These are phyloP conservation scores for Papiliotrema nemorosa DNA, from an alignment of 1,284 basidiomycete species.

Conservation along the genomic window DNA sequence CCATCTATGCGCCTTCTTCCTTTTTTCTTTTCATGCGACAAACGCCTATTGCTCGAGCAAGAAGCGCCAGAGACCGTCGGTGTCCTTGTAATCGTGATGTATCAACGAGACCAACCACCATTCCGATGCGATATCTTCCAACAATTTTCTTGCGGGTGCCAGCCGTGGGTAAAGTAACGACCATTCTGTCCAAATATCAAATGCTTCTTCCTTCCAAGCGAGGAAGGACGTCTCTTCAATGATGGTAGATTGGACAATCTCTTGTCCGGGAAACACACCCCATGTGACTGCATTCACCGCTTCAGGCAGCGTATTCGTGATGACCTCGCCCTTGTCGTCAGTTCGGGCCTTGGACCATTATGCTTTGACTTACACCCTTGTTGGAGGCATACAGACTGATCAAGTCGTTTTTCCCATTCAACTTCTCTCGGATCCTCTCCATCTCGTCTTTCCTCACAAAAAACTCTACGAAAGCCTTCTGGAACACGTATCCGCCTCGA, in stretches of 20 bases:
- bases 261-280: slow-evolving; percentile 98
- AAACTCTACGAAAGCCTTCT: slow-evolving; percentile 97
- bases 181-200: slow-evolving; percentile 95
- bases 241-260: slow-evolving; percentile 96
- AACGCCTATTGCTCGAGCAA: slow-evolving; percentile 52
- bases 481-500: slow-evolving; percentile 85
- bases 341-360: background rate
- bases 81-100: slow-evolving; percentile 87
- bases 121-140: slow-evolving; percentile 67
- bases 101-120: slow-evolving; percentile 92
- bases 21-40: background rate
- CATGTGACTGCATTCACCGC: slow-evolving; percentile 98
- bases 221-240: slow-evolving; percentile 96
- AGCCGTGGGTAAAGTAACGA: slow-evolving; percentile 75
- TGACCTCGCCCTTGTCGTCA: slow-evolving; percentile 68
- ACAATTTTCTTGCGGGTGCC: slow-evolving; percentile 67
- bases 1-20: background rate
- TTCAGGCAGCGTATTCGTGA: slow-evolving; percentile 86
- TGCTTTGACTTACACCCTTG: slow-evolving; percentile 56
- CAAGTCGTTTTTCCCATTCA: slow-evolving; percentile 58
- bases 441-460: slow-evolving; percentile 71
- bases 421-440: slow-evolving; percentile 59
- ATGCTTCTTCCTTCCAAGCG: slow-evolving; percentile 98
- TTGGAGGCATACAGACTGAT: slow-evolving; percentile 86
- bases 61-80: slow-evolving; percentile 81